Percentiles rank a stretch among this genome's conserved stretches.
These are phyloP conservation scores for Saturnispora silvae DNA, from an alignment of 805 yeast species.

Conservation along the genomic window DNA sequence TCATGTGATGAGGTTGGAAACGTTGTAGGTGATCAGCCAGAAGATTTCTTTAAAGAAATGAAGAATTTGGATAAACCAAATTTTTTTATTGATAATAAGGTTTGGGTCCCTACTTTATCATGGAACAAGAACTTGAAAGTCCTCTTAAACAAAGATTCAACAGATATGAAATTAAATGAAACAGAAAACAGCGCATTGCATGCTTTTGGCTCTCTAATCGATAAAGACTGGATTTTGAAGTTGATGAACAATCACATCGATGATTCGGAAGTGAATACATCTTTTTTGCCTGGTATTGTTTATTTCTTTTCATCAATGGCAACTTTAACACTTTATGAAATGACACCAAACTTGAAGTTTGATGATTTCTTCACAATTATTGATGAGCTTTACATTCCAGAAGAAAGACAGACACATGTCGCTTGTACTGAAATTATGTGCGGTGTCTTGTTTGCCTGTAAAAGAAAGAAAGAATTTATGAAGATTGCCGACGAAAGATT, in stretches of 20 bases:
- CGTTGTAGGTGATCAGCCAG: conserved; percentile 16
- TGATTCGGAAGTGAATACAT: conserved; percentile 59
- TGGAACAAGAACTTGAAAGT: conserved; percentile 56
- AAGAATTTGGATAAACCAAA: conserved; percentile 33
- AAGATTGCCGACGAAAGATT: conserved; percentile 37
- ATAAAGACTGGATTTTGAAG: conserved; percentile 47
- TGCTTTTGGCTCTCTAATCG: conserved; percentile 34
- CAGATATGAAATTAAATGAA: conserved; percentile 25
- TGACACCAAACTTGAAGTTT: conserved; percentile 32
- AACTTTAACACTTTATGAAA: conserved; percentile 36
- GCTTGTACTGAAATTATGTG: conserved; percentile 59
- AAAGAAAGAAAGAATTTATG: conserved; percentile 24
- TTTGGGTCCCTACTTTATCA: conserved; percentile 57
- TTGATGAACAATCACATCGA: conserved; percentile 44
- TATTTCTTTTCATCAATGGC: conserved; percentile 42
- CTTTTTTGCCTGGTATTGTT: conserved; percentile 58
- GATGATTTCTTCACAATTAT: conserved; percentile 45
- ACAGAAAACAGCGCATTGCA: conserved; percentile 34
- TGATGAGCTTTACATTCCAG: conserved; percentile 40
- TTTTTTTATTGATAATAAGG: conserved; percentile 48
- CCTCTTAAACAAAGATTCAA: conserved; percentile 25
- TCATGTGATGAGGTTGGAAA: conserved; percentile 10
- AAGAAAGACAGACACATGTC: conserved; percentile 70
- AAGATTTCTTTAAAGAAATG: conserved; percentile 42
- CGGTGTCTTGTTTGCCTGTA: conserved; percentile 48